Conservation (phyloP, 768 basidiomycete species). For the Cystobasidiopsis lactophilus region DNA sequence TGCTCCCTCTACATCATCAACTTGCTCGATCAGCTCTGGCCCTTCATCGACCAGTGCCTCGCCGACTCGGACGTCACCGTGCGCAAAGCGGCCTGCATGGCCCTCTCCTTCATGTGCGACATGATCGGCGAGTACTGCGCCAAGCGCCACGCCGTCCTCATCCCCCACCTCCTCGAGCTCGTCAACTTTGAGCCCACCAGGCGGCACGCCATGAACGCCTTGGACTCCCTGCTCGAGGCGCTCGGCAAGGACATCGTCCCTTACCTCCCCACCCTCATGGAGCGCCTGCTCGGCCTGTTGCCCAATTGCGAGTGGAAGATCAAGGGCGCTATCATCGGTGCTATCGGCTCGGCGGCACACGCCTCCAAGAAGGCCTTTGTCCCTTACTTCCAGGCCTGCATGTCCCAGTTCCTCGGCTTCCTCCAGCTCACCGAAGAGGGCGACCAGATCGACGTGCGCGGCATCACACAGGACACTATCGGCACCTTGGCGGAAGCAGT, state of each 20-base stretch:
- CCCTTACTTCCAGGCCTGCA: constrained; percentile 82
- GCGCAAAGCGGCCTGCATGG: constrained; percentile 84
- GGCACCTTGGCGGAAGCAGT: constrained; percentile 96
- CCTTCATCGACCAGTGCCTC: constrained; percentile 70
- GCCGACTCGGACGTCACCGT: constrained; percentile 63
- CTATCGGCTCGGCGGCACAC: constrained; percentile 93
- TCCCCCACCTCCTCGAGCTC: constrained; percentile 79
- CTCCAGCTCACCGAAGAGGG: constrained; percentile 63
- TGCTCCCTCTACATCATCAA: constrained; percentile 96
- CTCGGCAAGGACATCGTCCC: constrained; percentile 63
- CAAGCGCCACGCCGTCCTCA: constrained; percentile 49
- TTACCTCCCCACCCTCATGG: constrained; percentile 87
- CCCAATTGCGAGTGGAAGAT: constrained; percentile 65
- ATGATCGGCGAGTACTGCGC: constrained; percentile 89
- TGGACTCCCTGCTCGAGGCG: constrained; percentile 89
- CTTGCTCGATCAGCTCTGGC: constrained; percentile 77
- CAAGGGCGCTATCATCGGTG: constrained; percentile 87
- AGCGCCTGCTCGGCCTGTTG: constrained; percentile 63
- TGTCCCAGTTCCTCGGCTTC: constrained; percentile 72
- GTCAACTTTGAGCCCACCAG: constrained; percentile 72
- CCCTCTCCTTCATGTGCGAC: constrained; percentile 87
- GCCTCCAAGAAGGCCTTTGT: constrained; percentile 75
- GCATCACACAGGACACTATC: constrained; percentile 96
- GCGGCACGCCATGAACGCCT: constrained; percentile 80
- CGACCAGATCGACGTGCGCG: constrained; percentile 81